phyloP scores from a whole-genome alignment of 768 basidiomycete species.

The Psilocybe cubensis region DNA sequence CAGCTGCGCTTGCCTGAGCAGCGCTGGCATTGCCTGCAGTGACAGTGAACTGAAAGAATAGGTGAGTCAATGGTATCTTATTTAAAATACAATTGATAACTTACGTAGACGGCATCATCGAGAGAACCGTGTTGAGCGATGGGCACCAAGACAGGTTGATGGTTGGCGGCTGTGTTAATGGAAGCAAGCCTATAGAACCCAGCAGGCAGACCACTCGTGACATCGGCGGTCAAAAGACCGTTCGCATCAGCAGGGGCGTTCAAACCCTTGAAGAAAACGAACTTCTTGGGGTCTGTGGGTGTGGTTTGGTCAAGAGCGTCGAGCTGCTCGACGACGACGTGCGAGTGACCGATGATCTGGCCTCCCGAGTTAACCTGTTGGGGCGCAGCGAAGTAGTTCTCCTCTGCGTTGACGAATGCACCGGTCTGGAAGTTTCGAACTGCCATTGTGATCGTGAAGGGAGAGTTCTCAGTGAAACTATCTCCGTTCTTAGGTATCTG shows the following conservation, averaged over 20 bases:
- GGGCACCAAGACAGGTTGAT: slow-evolving; percentile 60
- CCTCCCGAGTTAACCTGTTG: slow-evolving; percentile 57
- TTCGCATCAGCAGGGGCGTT: slow-evolving; percentile 46
- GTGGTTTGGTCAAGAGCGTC: slow-evolving; percentile 47
- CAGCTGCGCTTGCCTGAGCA: slow-evolving; percentile 5
- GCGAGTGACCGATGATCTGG: slow-evolving; percentile 58
- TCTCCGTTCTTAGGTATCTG: slow-evolving; percentile 47
- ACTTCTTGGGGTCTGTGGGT: slow-evolving; percentile 50
- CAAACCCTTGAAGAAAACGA: slow-evolving; percentile 62
- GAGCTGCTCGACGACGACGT: slow-evolving; percentile 60
- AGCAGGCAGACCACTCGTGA: slow-evolving; percentile 57
- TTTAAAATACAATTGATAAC: slow-evolving; percentile 14
- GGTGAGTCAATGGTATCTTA: neutral
- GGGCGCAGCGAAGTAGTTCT: slow-evolving; percentile 60
- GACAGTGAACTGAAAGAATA: slow-evolving; percentile 16
- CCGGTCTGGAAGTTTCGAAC: slow-evolving; percentile 51
- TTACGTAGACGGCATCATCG: slow-evolving; percentile 61
- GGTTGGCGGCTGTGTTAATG: slow-evolving; percentile 62
- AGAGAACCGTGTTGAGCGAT: slow-evolving; percentile 63
- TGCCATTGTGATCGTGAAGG: slow-evolving; percentile 56
- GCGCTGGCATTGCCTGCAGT: slow-evolving; percentile 16
- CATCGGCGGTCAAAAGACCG: slow-evolving; percentile 54
- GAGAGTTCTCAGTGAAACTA: slow-evolving; percentile 45
- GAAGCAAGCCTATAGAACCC: slow-evolving; percentile 64
- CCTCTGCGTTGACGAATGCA: slow-evolving; percentile 56